phyloP scores from a whole-genome alignment of 2,329 filamentous ascomycete species.

The Trichothecium sympodiale region DNA sequence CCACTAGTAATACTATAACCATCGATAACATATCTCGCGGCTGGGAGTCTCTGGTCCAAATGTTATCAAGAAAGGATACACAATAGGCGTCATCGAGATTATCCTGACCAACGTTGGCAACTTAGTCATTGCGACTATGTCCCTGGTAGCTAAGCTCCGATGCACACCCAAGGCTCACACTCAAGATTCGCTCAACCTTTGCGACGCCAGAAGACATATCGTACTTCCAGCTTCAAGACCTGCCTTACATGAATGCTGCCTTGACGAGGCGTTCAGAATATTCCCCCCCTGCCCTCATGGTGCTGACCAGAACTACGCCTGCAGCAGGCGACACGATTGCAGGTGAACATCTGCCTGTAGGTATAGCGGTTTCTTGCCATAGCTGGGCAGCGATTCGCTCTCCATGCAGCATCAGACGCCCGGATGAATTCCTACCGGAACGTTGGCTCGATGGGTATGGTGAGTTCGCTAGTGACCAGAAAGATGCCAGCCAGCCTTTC shows the following conservation, averaged over 20 bases:
- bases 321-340: slow-evolving; percentile 18
- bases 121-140: background rate
- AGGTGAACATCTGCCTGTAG: slow-evolving; percentile 15
- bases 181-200: slow-evolving; percentile 25
- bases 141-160: slow-evolving; percentile 9
- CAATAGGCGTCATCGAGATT: slow-evolving; percentile 6
- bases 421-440: slow-evolving; percentile 33
- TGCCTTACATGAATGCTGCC: slow-evolving; percentile 26
- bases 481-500: slow-evolving; percentile 34
- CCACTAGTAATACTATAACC: no score
- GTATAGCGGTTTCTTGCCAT: slow-evolving; percentile 27
- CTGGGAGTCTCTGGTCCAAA: background rate
- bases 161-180: slow-evolving; percentile 17
- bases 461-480: slow-evolving; percentile 27
- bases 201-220: slow-evolving; percentile 21
- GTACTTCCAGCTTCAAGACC: slow-evolving; percentile 14
- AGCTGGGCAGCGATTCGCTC: slow-evolving; percentile 28
- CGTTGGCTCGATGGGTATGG: slow-evolving; percentile 27
- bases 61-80: slow-evolving; percentile 4
- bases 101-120: slow-evolving; percentile 3
- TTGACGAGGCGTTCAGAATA: slow-evolving; percentile 30
- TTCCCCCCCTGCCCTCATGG: slow-evolving; percentile 19
- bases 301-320: slow-evolving; percentile 16
- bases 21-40: background rate
- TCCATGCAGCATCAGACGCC: slow-evolving; percentile 29